A percentile compares a stretch with the other conserved stretches of the same genome.
Evolutionary conservation across 208 protist genomes (phyloP).

Genomic region (Novymonas esmeraldas): DNA sequence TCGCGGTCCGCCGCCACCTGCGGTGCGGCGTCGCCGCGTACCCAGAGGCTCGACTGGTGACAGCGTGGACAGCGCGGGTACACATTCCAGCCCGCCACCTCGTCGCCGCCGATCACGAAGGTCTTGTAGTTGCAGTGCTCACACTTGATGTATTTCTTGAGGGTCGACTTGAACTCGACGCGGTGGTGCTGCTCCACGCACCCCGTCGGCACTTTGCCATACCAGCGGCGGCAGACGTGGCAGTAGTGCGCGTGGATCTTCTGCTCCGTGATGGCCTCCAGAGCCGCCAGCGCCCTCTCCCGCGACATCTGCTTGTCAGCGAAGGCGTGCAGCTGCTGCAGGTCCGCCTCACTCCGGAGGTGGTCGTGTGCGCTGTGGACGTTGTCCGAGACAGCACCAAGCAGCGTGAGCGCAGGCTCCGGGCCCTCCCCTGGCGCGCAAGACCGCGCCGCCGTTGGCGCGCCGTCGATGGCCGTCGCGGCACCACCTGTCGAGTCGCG

Average conservation of each 20-base stretch:
- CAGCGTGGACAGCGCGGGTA: slow-evolving; percentile 76
- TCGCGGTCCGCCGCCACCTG: slow-evolving; percentile 21
- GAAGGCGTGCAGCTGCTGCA: slow-evolving; percentile 41
- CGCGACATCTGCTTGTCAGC: slow-evolving; percentile 54
- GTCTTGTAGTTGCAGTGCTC: slow-evolving; percentile 80
- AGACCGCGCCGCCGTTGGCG: neutral
- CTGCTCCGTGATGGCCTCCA: slow-evolving; percentile 62
- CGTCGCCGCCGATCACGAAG: slow-evolving; percentile 62
- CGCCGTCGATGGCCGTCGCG: neutral
- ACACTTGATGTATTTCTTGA: slow-evolving; percentile 75
- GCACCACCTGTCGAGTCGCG: neutral
- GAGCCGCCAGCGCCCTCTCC: slow-evolving; percentile 60
- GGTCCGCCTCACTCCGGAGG: slow-evolving; percentile 43
- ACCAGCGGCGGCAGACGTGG: slow-evolving; percentile 67
- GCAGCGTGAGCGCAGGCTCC: slow-evolving; percentile 20
- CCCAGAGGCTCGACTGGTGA: slow-evolving; percentile 47
- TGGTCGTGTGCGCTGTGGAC: slow-evolving; percentile 59
- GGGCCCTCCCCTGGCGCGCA: neutral
- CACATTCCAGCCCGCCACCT: slow-evolving; percentile 52
- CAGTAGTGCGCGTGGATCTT: slow-evolving; percentile 62
- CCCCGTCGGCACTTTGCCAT: slow-evolving; percentile 42
- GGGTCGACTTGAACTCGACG: slow-evolving; percentile 44
- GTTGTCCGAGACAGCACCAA: slow-evolving; percentile 36
- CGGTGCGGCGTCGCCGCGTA: slow-evolving; percentile 62
- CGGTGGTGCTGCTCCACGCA: slow-evolving; percentile 62